phyloP scores from a whole-genome alignment of 192 early-diverging fungal genomes.

The Rhizoclosmatium globosum region DNA sequence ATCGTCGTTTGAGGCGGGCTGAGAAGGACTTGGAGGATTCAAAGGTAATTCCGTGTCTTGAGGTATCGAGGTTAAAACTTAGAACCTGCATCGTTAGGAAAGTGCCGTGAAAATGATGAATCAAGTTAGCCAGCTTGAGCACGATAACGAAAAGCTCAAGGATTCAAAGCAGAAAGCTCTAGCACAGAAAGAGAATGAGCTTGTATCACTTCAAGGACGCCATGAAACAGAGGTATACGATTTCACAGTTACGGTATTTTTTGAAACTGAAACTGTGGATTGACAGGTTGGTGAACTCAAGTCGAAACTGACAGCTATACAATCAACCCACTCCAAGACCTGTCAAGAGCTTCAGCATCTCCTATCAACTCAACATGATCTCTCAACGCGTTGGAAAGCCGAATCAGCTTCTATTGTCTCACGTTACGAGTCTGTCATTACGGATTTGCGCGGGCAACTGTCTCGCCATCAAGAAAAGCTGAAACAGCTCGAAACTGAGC shows the following conservation, averaged over 20 bases:
- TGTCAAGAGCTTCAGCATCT: conserved; percentile 53
- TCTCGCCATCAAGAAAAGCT: conserved; percentile 12
- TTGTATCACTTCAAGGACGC: conserved; percentile 26
- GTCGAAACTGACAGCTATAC: conserved; percentile 43
- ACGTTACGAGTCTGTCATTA: conserved; percentile 43
- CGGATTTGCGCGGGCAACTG: conserved; percentile 38
- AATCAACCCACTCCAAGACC: conserved; percentile 49
- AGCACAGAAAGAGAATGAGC: conserved; percentile 36
- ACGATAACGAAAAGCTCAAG: conserved; percentile 44
- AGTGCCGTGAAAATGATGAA: conserved; percentile 40
- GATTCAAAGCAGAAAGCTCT: conserved; percentile 29
- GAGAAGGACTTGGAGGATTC: conserved; percentile 58
- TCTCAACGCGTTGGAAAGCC: conserved; percentile 40
- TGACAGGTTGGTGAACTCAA: conserved; percentile 36
- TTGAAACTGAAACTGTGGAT: no score
- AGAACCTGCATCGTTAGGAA: conserved; percentile 29
- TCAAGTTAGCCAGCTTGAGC: conserved; percentile 47
- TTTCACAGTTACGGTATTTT: background rate
- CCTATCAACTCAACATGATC: conserved; percentile 45
- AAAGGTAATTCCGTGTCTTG: conserved; percentile 37
- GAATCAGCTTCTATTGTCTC: conserved; percentile 29
- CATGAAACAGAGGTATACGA: conserved; percentile 39
- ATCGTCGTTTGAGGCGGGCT: conserved; percentile 46
- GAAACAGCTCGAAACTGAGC: conserved; percentile 40
- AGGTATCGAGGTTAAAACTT: background rate